phyloP scores from a whole-genome alignment of 2,329 filamentous ascomycete genomes.

The Exophiala mesophila region DNA sequence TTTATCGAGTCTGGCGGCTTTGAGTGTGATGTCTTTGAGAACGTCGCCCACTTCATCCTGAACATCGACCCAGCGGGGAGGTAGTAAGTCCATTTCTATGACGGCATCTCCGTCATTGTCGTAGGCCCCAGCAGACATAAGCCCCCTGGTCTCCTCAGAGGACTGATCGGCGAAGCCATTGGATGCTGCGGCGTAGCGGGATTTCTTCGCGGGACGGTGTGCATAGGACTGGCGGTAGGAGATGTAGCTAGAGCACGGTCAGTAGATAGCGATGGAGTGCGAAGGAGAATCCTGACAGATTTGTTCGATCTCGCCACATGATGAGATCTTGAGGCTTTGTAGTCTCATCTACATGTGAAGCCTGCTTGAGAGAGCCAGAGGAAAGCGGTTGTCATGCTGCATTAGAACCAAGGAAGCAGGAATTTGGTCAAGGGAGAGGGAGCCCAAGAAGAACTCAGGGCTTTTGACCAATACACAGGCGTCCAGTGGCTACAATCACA shows the following conservation, averaged over 20 bases:
- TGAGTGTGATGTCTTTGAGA: slow-evolving; percentile 72
- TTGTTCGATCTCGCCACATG: slow-evolving; percentile 99
- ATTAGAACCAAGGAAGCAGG: too few relatives aligned
- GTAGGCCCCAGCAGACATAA: slow-evolving; percentile 74
- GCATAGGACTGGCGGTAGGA: slow-evolving; percentile 98
- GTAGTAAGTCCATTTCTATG: slow-evolving; percentile 96
- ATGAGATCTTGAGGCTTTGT: slow-evolving; percentile 48
- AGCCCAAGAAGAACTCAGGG: too few relatives aligned
- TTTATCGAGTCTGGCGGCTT: slow-evolving; percentile 80
- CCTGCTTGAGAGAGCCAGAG: not conserved
- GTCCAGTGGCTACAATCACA: too few relatives aligned
- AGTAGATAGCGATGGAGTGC: slow-evolving; percentile 23
- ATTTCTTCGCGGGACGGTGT: slow-evolving; percentile 86
- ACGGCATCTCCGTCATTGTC: slow-evolving; percentile 86
- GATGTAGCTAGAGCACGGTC: slow-evolving; percentile 66
- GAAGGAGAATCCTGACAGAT: slow-evolving; percentile 62
- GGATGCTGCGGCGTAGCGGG: slow-evolving; percentile 57
- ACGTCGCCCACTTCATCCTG: slow-evolving; percentile 88
- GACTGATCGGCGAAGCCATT: slow-evolving; percentile 60
- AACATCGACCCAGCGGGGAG: slow-evolving; percentile 91
- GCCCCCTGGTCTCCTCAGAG: slow-evolving; percentile 68
- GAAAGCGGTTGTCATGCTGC: slow-evolving; percentile 15
- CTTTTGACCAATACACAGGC: too few relatives aligned
- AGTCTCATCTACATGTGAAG: slow-evolving; percentile 14
- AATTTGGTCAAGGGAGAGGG: too few relatives aligned